These are phyloP conservation scores for Neurospora africana DNA, from an alignment of 495 filamentous ascomycete species.

Conservation along the genomic window DNA sequence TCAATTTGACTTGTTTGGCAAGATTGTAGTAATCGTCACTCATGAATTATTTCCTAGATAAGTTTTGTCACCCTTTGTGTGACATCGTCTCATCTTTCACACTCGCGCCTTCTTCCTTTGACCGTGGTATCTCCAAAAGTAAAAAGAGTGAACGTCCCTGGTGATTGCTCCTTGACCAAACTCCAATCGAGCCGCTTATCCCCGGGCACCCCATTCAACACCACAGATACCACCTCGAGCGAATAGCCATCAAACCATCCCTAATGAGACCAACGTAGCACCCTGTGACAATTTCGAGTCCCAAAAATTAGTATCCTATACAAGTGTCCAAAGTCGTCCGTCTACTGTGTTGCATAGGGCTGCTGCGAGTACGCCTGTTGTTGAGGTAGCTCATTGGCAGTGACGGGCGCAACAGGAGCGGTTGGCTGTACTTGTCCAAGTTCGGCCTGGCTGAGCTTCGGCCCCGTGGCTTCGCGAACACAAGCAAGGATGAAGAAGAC, in stretches of 20 bases:
- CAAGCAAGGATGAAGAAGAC: conserved; percentile 26
- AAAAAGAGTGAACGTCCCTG: background rate
- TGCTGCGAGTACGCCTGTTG: conserved; percentile 11
- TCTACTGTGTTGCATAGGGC: conserved; percentile 5
- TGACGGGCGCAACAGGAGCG: conserved; percentile 1
- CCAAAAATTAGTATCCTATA: background rate
- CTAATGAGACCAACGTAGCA: background rate
- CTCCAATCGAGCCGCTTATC: background rate
- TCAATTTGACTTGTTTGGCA: too few species aligned
- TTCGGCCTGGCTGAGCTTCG: conserved; percentile 14
- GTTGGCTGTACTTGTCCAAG: conserved; percentile 23
- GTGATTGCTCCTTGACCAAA: background rate
- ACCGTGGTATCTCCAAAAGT: background rate
- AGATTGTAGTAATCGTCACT: background rate
- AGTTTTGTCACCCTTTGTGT: background rate
- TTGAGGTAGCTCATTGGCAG: conserved; percentile 3
- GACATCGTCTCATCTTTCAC: background rate
- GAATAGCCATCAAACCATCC: background rate
- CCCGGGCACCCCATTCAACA: background rate
- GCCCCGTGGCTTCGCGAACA: conserved; percentile 7
- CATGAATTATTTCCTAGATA: background rate
- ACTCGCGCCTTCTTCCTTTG: background rate
- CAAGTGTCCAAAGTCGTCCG: background rate
- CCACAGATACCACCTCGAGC: background rate
- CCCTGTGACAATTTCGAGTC: background rate